A percentile compares a stretch with the other conserved stretches of the same genome.
phyloP scores from a whole-genome alignment of 176 grass and related monocot species.

The Oropetium thomaeum region DNA sequence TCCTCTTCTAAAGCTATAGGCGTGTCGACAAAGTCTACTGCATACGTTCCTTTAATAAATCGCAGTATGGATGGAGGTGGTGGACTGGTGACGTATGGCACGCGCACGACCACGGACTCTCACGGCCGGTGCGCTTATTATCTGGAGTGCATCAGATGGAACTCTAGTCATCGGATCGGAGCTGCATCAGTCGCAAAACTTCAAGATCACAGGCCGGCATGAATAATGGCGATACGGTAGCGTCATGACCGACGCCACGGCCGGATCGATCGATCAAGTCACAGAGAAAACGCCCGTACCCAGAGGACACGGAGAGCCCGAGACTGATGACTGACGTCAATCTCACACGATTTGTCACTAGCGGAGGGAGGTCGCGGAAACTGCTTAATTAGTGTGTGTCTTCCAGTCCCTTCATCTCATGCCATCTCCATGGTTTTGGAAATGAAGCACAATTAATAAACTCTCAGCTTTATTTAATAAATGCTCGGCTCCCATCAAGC shows the following conservation, averaged over 20 bases:
- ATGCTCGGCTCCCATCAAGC: neutral
- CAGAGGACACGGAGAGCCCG: neutral
- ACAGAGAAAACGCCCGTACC: neutral
- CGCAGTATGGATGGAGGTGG: too few relatives aligned
- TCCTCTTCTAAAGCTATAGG: neutral
- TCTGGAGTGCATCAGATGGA: neutral
- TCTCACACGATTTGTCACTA: neutral
- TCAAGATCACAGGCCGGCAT: too few relatives aligned
- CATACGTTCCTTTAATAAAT: too few relatives aligned
- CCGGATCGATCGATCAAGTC: too few relatives aligned
- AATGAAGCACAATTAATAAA: neutral
- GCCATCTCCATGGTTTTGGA: conserved; percentile 8
- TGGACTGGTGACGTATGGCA: neutral
- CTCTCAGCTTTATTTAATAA: neutral
- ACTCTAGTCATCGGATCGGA: too few relatives aligned
- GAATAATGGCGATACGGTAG: too few relatives aligned
- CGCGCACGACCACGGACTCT: neutral
- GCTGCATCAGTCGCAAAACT: too few relatives aligned
- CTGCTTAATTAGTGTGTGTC: neutral
- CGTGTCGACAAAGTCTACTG: neutral
- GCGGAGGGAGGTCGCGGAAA: neutral
- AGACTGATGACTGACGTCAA: neutral
- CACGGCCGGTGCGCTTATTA: neutral
- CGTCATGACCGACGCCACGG: too few relatives aligned
- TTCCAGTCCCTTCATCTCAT: conserved; percentile 12